Conservation (phyloP, 2,329 filamentous ascomycete genomes). For the Plenodomus lindquistii region DNA sequence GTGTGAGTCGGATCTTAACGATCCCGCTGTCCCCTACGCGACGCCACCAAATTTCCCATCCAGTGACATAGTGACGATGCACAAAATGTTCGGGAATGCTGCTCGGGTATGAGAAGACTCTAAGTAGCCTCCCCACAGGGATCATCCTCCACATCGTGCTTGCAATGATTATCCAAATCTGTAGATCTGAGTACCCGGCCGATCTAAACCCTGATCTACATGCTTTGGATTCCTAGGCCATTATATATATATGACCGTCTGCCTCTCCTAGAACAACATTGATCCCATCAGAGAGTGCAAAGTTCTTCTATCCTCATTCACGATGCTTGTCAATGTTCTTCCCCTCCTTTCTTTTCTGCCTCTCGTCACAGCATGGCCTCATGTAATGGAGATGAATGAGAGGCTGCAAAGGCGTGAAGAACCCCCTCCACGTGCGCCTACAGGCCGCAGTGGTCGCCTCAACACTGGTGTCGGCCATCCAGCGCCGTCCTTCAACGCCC, state of each 20-base stretch:
- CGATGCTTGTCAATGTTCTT: background rate
- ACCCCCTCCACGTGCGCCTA: conserved; percentile 9
- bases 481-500: conserved; percentile 5
- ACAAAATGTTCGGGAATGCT: background rate
- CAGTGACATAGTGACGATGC: background rate
- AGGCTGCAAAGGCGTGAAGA: conserved; percentile 13
- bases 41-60: background rate
- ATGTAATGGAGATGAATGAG: conserved; percentile 18
- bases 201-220: no score
- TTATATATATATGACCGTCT: no score
- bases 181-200: background rate
- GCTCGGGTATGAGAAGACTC: background rate
- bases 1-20: background rate
- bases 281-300: no score
- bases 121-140: background rate
- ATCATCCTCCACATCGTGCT: background rate
- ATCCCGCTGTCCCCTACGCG: background rate
- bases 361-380: conserved; percentile 12
- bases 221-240: no score
- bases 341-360: conserved; percentile 9
- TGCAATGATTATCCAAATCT: background rate
- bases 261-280: no score
- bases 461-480: conserved; percentile 10
- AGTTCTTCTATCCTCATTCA: background rate
- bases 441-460: conserved; percentile 11